Conservation (phyloP, 2,329 filamentous ascomycete species). For the Aspergillus cejpii region DNA sequence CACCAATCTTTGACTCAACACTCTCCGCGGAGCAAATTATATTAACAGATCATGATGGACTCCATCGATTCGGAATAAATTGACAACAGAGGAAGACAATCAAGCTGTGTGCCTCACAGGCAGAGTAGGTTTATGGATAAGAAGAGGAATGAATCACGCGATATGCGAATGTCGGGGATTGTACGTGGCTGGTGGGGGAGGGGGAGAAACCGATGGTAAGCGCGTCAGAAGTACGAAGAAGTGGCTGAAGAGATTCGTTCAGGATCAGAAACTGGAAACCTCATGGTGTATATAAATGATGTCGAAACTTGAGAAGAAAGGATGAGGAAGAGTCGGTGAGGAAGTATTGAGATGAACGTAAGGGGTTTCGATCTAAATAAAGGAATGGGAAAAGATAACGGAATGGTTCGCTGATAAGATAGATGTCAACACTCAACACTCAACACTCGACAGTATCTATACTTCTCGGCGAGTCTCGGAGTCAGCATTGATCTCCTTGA, state of each 20-base stretch:
- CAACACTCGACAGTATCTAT: too few species aligned
- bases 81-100: not conserved
- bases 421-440: not conserved
- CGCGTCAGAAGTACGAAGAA: slow-evolving; percentile 4
- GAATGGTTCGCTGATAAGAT: slow-evolving; percentile 8
- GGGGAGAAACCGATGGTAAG: slow-evolving; percentile 11
- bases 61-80: not conserved
- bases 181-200: slow-evolving; percentile 5
- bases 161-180: slow-evolving; percentile 4
- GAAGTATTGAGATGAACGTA: not conserved
- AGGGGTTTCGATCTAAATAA: slow-evolving; percentile 1
- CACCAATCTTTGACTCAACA: not conserved
- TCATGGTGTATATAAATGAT: slow-evolving; percentile 1
- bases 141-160: slow-evolving; percentile 11
- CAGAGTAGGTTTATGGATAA: not conserved
- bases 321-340: slow-evolving; percentile 16
- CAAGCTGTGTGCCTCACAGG: too few species aligned
- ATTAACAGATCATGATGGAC: not conserved
- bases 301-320: slow-evolving; percentile 2
- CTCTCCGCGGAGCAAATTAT: not conserved
- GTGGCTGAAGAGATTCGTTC: not conserved
- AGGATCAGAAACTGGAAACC: not conserved
- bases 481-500: not conserved
- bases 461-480: not conserved
- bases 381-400: slow-evolving; percentile 3